Base-by-base conservation (phyloP, 345 rosid species). In the Crucihimalaya himalaica region DNA sequence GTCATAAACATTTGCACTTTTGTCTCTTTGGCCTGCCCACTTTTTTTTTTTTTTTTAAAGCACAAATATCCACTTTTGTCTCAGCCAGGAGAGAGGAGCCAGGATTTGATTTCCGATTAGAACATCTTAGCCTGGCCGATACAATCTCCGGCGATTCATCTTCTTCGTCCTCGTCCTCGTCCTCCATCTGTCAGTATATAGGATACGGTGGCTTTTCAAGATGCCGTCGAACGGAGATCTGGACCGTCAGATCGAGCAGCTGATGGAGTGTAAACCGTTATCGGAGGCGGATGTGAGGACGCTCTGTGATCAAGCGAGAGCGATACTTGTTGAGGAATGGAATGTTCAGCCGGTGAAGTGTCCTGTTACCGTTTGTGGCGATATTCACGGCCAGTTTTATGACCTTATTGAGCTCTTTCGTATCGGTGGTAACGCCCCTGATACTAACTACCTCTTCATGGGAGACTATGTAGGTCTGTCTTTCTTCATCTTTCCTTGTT, bases 261-360 rank as follows among this genome's bases (percentile, higher is more conserved):
- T 95, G 81, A 92, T 92, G 98, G 97, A 92, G 81, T 95, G 99
- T 84, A 95, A 95, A 83, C 83, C 98, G 43, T 70, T 95, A 19
- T 72, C 96, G 16, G 99, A 95, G 78, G 88, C 84, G 63, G 99
- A 95, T 80, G 99, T 95, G 58, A 87, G 77, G 91, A 77, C 84
- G 65, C 90, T 95, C 4, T 95, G 99, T 86, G 99, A 95, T 75
- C 94, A 95, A 62, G 99, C 99, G 15, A 86, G 89, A 48, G 96
- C 94, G 81, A 87, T 95, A 74, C 91, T 95, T 37, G 97, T 90
- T 8, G 99, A 95, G 84, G 99, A 95, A 82, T 95, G 94, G 96
- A 95, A 95, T 87, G 99, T 95, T 46, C 99, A 95, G 87, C 96
- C 97, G 31, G 99, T 95, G 21, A 95, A 95, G 83, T 95, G 99